These are phyloP conservation scores for Nakazawaea sp. DNA, from an alignment of 805 yeast genomes.

Conservation along the genomic window DNA sequence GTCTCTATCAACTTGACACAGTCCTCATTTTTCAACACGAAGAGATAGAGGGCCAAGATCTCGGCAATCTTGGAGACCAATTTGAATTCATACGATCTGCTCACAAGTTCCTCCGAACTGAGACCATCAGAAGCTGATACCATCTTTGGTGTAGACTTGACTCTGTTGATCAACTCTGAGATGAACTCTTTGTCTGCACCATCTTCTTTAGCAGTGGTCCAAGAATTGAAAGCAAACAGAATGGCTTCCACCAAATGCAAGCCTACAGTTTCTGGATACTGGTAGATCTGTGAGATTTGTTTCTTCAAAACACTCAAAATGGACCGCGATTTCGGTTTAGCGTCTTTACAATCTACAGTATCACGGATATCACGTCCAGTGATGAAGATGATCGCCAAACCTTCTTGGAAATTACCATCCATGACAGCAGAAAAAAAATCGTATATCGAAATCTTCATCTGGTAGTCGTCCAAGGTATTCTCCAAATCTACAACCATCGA, in stretches of 20 bases:
- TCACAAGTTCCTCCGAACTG: slow-evolving; percentile 17
- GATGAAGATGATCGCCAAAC: slow-evolving; percentile 62
- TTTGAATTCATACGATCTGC: slow-evolving; percentile 46
- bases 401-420: slow-evolving; percentile 64
- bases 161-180: slow-evolving; percentile 29
- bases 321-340: slow-evolving; percentile 23
- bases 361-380: slow-evolving; percentile 45
- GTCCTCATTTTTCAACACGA: slow-evolving; percentile 41
- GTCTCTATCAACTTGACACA: slow-evolving; percentile 35
- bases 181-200: slow-evolving; percentile 44
- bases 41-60: slow-evolving; percentile 65
- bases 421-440: slow-evolving; percentile 62
- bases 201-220: slow-evolving; percentile 59
- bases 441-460: slow-evolving; percentile 48
- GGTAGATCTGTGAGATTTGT: slow-evolving; percentile 42
- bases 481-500: slow-evolving; percentile 56
- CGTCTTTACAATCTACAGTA: slow-evolving; percentile 15
- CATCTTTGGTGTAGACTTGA: slow-evolving; percentile 16
- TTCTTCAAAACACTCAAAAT: slow-evolving; percentile 49
- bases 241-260: slow-evolving; percentile 67
- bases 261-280: slow-evolving; percentile 56
- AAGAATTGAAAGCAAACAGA: slow-evolving; percentile 66
- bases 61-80: slow-evolving; percentile 66
- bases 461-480: slow-evolving; percentile 44
- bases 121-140: slow-evolving; percentile 1